Evolutionary conservation across 208 protist genomes (phyloP), one percentile per base, ranked within the genome.

Genomic region (Wallacemonas sp.): DNA sequence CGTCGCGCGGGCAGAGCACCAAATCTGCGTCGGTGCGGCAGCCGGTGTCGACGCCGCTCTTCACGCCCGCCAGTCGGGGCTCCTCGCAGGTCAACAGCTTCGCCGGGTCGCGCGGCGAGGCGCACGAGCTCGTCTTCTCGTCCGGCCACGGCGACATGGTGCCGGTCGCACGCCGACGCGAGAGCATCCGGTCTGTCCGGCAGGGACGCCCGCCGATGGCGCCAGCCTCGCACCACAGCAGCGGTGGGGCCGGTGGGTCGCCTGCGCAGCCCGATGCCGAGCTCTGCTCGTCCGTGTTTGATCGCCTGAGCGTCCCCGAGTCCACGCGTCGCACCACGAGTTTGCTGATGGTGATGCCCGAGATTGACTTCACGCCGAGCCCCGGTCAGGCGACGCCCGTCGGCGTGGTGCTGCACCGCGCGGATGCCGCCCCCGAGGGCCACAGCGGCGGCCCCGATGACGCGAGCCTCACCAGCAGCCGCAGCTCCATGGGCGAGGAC

Each of bases 401-500:
- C 0, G 52, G 52, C n/a, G 52, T 41, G 12, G 52, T 59, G 52
- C 52, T 59, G 26, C 25, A 42, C 52, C 52, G 52, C 31, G 23
- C 66, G 61, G 41, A 80, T 67, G 41, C 54, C 64, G 16, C 69
- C 32, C 22, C 71, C 42, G 57, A 65, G 71, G 39, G 62, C 71
- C 54, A 57, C 64, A 18, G 49, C 38, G 28, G 45, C 68, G 20
- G 29, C 61, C 44, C 57, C 64, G 11, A 41, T 32, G 41, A 59
- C 61, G 31, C 14, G 50, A 59, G 52, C n/a, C 29, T 59, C 38
- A 31, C 61, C 4, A 61, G 54, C 46, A 59, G 52, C 31, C 48
- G 54, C 46, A 59, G 52, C 31, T 8, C 14, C 29, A 29, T 41
- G 3, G 52, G 52, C 20, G 52, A 59, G 29, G 52, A 59, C n/a